Conservation (phyloP, 768 basidiomycete species). For the button mushroom (Agaricus bisporus) region DNA sequence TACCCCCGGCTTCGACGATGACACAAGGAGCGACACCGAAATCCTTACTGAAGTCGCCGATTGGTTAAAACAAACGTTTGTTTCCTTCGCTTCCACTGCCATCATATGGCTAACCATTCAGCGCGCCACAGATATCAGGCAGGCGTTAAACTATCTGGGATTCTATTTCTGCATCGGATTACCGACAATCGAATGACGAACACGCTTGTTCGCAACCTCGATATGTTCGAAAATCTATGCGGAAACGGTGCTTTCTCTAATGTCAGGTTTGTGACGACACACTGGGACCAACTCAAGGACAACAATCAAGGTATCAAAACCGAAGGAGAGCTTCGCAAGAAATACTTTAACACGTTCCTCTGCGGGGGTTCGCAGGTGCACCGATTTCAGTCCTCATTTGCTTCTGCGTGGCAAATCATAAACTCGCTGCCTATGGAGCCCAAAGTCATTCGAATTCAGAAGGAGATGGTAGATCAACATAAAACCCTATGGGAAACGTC, state of each 20-base stretch:
- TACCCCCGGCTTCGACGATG: slow-evolving; percentile 26
- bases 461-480: slow-evolving; percentile 14
- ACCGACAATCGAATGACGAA: slow-evolving; percentile 13
- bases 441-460: slow-evolving; percentile 11
- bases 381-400: slow-evolving; percentile 7
- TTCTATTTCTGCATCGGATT: slow-evolving; percentile 16
- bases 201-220: slow-evolving; percentile 6
- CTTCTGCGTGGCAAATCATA: slow-evolving; percentile 14
- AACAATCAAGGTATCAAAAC: background rate
- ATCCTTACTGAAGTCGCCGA: slow-evolving; percentile 19
- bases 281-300: slow-evolving; percentile 13
- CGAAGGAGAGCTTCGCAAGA: slow-evolving; percentile 8
- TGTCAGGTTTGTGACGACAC: slow-evolving; percentile 14
- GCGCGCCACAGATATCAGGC: slow-evolving; percentile 5
- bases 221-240: slow-evolving; percentile 14
- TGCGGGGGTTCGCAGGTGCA: slow-evolving; percentile 10
- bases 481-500: slow-evolving; percentile 5
- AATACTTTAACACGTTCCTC: slow-evolving; percentile 9
- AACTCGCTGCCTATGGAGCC: slow-evolving; percentile 1
- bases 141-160: slow-evolving; percentile 10
- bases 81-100: background rate
- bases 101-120: background rate
- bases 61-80: slow-evolving; percentile 22
- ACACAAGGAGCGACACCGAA: slow-evolving; percentile 15
- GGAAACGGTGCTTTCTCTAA: slow-evolving; percentile 7